Evolutionary conservation across 2,329 filamentous ascomycete species (phyloP).

Genomic region (Fusarium dimerum): DNA sequence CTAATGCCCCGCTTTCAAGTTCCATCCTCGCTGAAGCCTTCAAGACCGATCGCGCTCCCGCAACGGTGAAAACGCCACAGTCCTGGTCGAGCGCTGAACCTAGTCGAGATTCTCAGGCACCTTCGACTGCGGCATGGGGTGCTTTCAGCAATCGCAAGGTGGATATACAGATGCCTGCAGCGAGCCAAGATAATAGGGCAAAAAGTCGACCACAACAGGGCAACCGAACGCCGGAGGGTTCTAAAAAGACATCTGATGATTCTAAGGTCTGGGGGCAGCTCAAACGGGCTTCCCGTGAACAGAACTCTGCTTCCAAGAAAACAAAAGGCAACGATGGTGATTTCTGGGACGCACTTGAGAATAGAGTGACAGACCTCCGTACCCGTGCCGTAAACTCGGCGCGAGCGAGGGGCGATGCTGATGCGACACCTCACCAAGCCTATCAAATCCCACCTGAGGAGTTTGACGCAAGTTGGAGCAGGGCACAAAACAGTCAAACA

Average conservation of each 20-base stretch:
- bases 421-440: too few species aligned
- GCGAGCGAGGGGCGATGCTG: too few species aligned
- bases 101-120: slow-evolving; percentile 1
- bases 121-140: slow-evolving; percentile 20
- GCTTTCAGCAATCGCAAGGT: slow-evolving; percentile 24
- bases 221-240: neutral
- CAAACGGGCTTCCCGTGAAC: slow-evolving; percentile 15
- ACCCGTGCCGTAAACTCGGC: slow-evolving; percentile 3
- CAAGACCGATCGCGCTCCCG: slow-evolving; percentile 30
- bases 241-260: neutral
- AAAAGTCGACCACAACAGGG: neutral
- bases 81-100: slow-evolving; percentile 25
- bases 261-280: slow-evolving; percentile 28
- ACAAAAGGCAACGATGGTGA: slow-evolving; percentile 1
- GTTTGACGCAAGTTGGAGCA: neutral
- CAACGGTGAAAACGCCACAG: slow-evolving; percentile 26
- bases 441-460: slow-evolving; percentile 2
- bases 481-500: slow-evolving; percentile 4
- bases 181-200: neutral
- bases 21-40: slow-evolving; percentile 37
- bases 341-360: slow-evolving; percentile 29
- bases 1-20: slow-evolving; percentile 22
- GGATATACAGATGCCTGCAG: slow-evolving; percentile 19
- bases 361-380: slow-evolving; percentile 21
- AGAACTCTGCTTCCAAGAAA: neutral